Conservation (phyloP, 495 filamentous ascomycete species). For the Chaetomium tenue region DNA sequence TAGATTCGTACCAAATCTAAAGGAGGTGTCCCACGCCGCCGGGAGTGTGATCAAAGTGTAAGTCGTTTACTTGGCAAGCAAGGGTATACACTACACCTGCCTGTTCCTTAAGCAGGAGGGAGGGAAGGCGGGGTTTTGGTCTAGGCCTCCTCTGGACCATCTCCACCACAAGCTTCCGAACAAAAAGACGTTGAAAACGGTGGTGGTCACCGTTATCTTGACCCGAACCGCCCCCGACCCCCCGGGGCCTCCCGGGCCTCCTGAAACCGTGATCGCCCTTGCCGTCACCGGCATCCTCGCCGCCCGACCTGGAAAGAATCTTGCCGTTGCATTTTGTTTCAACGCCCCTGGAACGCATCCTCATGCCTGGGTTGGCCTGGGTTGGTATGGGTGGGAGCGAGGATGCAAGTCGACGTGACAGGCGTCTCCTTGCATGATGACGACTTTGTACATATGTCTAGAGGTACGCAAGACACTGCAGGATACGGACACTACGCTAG, state of each 20-base stretch:
- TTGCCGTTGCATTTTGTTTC: slow-evolving; percentile 12
- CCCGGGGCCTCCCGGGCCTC: background rate
- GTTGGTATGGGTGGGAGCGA: background rate
- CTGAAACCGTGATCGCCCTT: slow-evolving; percentile 20
- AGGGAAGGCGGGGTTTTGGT: too few relatives aligned
- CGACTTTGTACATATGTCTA: too few relatives aligned
- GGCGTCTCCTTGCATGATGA: too few relatives aligned
- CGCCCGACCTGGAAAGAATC: background rate
- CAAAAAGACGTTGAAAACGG: background rate
- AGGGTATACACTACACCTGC: too few relatives aligned
- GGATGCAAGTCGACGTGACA: background rate
- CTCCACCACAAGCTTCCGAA: too few relatives aligned
- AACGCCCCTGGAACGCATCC: background rate
- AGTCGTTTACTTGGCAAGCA: too few relatives aligned
- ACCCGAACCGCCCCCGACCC: background rate
- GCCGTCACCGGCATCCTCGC: slow-evolving; percentile 12
- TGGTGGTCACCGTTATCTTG: background rate
- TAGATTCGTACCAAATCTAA: background rate
- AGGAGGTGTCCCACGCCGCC: background rate
- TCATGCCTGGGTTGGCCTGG: background rate
- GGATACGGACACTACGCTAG: background rate
- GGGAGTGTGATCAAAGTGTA: background rate
- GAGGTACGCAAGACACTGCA: too few relatives aligned
- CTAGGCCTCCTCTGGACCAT: too few relatives aligned
- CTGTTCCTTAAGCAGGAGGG: too few relatives aligned